Base-by-base conservation (phyloP, 495 filamentous ascomycete genomes). In the Xylaria curta region DNA sequence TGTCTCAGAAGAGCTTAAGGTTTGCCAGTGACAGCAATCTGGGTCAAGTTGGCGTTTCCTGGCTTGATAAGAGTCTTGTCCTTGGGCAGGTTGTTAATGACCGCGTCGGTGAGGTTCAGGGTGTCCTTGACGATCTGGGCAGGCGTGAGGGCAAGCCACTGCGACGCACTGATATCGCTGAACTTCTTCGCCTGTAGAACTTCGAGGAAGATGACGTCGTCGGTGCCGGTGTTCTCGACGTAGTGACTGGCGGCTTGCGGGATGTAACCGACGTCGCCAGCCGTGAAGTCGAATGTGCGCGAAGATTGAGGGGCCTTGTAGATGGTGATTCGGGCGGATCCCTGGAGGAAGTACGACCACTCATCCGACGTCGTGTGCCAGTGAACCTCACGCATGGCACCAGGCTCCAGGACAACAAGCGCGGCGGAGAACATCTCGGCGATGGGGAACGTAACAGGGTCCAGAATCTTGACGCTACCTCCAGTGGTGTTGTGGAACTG, bases 341-440 rank as follows among this genome's bases (percentile, higher is more conserved):
- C 92, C 36, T 86, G 78, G 59, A 94, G 86, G 82, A 94, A 94
- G 81, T 91, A 95, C 1, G 86, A 87, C 91, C 91, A 95, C 74
- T 94, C 92, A 78, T 94, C 92, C 28, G 87, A 88, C 10, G 85
- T 86, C 0, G 91, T 89, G 73, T 94, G 92, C 92, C 92, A 95
- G 80, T 95, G 92, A 53, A 95, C 87, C 77, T 95, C 92, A 3
- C 92, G 87, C 87, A 95, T 87, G 0, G 89, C 91, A 51, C 91
- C 91, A 0, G 92, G 91, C 51, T 89, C 82, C 21, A 95, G 86
- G 1, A 87, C 90, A 0, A 92, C 89, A 0, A 91, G 75, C 0
- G 90, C 91, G 0, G 88, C 87, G 1, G 88, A 87, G 80, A 92
- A 90, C 73, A 85, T 87, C 4, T 74, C 73, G 2, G 83, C 81